Percentiles rank a stretch among this genome's conserved stretches.
phyloP scores from a whole-genome alignment of 768 basidiomycete genomes.

The Leccinum broughii region DNA sequence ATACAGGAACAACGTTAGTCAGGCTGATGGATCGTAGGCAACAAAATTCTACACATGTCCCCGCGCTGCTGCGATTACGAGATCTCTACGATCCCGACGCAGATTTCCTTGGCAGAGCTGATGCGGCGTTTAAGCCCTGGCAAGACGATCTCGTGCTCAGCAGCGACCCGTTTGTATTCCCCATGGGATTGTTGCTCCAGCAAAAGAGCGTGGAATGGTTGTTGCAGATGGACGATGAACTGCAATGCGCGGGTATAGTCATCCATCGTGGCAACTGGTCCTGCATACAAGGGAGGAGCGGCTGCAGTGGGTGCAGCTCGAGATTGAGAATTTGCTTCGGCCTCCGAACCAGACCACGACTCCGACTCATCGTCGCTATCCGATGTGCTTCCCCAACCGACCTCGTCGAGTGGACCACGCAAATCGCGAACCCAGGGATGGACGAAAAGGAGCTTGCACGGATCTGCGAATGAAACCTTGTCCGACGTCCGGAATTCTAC shows the following conservation, averaged over 20 bases:
- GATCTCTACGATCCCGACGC: no score
- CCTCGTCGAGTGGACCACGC: not conserved
- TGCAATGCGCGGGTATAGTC: constrained; percentile 5
- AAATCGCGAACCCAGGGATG: constrained; percentile 16
- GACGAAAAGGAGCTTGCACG: constrained; percentile 5
- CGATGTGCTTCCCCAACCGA: not conserved
- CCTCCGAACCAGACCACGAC: not conserved
- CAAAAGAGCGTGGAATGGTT: no score
- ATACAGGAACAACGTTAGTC: no score
- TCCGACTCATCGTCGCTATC: not conserved
- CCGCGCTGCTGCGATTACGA: no score
- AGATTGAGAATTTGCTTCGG: not conserved
- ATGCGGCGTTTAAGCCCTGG: no score
- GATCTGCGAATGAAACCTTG: not conserved
- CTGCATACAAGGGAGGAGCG: not conserved
- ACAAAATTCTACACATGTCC: no score
- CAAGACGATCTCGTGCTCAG: no score
- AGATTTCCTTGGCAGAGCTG: no score
- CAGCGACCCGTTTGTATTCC: no score
- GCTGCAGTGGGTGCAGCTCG: not conserved
- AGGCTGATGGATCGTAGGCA: no score
- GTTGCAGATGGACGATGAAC: not conserved
- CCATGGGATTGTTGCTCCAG: no score
- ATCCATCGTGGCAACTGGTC: not conserved
- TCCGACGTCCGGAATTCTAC: constrained; percentile 5